Percentiles rank a stretch among this genome's conserved stretches.
Conservation (phyloP, 805 yeast species). For the Kodamaea laetipori region DNA sequence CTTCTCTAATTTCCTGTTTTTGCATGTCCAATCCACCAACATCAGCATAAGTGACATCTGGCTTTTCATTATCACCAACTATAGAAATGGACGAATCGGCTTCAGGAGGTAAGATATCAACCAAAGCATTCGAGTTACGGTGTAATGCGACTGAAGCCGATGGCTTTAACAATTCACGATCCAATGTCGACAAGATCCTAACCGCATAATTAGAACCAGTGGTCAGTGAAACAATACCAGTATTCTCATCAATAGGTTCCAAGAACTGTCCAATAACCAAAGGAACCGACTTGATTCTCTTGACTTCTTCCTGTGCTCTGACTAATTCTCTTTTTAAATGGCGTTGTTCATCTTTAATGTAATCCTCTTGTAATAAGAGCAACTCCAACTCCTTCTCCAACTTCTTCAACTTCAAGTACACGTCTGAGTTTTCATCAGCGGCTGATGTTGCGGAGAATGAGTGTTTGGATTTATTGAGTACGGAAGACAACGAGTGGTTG, state of each 20-base stretch:
- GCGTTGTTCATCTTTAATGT: constrained; percentile 96
- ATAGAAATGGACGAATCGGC: constrained; percentile 96
- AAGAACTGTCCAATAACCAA: constrained; percentile 96
- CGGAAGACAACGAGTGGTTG: constrained; percentile 11
- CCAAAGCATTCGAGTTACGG: constrained; percentile 97
- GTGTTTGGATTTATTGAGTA: constrained; percentile 10
- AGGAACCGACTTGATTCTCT: constrained; percentile 95
- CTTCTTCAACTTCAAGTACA: constrained; percentile 80
- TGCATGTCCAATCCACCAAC: constrained; percentile 99
- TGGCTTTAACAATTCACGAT: constrained; percentile 90
- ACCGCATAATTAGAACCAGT: constrained; percentile 98
- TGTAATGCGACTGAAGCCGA: constrained; percentile 95
- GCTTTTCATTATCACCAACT: constrained; percentile 91
- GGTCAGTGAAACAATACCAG: constrained; percentile 96
- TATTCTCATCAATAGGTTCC: constrained; percentile 94
- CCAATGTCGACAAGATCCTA: constrained; percentile 89
- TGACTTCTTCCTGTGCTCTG: constrained; percentile 98
- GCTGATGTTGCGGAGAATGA: constrained; percentile 7
- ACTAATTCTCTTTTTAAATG: constrained; percentile 91
- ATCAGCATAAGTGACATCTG: constrained; percentile 92
- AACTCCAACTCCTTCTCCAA: constrained; percentile 89
- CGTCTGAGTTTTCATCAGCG: constrained; percentile 54
- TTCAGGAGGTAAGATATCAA: constrained; percentile 97
- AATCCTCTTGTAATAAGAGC: constrained; percentile 86
- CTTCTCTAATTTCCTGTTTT: constrained; percentile 97